These are phyloP conservation scores for Linnemannia exigua DNA, from an alignment of 192 early-diverging fungal genomes.

Conservation along the genomic window DNA sequence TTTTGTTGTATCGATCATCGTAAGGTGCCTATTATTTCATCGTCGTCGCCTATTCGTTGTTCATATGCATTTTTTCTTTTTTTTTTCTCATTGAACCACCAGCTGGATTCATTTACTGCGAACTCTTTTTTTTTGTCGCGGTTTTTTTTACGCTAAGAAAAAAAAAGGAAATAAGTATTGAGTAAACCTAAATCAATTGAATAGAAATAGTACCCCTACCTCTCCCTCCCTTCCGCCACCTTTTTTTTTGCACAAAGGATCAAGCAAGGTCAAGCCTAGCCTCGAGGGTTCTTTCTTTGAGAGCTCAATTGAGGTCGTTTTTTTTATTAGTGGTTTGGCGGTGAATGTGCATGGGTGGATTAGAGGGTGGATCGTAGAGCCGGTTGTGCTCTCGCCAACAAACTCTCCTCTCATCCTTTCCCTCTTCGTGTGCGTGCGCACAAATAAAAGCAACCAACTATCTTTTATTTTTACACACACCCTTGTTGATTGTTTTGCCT, in stretches of 20 bases:
- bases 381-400: background rate
- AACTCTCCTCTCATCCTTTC: conserved; percentile 1
- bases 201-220: background rate
- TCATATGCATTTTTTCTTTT: background rate
- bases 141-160: background rate
- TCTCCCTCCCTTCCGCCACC: background rate
- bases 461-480: conserved; percentile 1
- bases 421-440: background rate
- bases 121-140: background rate
- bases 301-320: background rate
- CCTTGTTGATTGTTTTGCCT: background rate
- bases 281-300: background rate
- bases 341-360: background rate
- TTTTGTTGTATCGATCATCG: background rate
- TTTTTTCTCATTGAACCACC: background rate
- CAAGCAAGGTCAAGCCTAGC: background rate
- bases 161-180: background rate
- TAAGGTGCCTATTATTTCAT: no score
- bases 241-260: background rate
- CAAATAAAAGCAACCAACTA: background rate
- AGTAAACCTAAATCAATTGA: background rate
- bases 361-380: no score
- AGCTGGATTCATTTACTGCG: background rate
- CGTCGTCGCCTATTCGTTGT: background rate
- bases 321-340: background rate